Percentiles rank a stretch among this genome's conserved stretches.
These are phyloP conservation scores for Macadamia tetraphylla DNA, from an alignment of 164 flowering plant genomes.

Conservation along the genomic window DNA sequence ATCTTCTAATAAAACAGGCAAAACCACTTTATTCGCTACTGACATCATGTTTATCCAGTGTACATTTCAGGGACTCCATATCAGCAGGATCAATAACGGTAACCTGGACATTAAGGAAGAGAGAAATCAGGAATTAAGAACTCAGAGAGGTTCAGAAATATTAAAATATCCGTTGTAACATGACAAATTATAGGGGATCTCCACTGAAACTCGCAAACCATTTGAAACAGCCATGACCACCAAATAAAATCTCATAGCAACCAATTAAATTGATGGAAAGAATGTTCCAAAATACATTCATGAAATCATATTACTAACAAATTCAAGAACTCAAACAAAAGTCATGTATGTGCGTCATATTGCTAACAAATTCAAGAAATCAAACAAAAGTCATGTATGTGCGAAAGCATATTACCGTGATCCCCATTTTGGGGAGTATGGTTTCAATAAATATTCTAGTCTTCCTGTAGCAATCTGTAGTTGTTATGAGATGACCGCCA, in stretches of 20 bases:
- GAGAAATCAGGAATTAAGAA: conserved; percentile 2
- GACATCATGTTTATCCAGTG: conserved; percentile 68
- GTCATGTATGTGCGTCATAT: too few relatives aligned
- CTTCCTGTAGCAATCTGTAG: conserved; percentile 93
- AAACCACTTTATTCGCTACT: conserved; percentile 21
- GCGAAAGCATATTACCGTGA: conserved; percentile 39
- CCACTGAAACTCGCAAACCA: too few relatives aligned
- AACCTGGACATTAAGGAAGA: conserved; percentile 45
- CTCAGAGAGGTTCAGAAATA: not conserved
- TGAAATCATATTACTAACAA: too few relatives aligned
- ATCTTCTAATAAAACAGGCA: not conserved
- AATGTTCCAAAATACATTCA: too few relatives aligned
- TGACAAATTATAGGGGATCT: too few relatives aligned
- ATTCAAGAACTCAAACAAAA: too few relatives aligned
- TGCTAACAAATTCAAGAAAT: too few relatives aligned
- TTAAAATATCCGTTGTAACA: not conserved
- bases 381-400: too few relatives aligned
- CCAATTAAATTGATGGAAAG: too few relatives aligned
- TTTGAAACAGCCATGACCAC: too few relatives aligned
- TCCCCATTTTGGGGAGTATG: conserved; percentile 84
- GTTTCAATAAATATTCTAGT: conserved; percentile 86
- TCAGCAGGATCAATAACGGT: conserved; percentile 94
- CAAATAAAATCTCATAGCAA: too few relatives aligned
- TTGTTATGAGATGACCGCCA: conserved; percentile 93
- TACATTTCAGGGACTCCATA: conserved; percentile 58